phyloP scores from a whole-genome alignment of 2,329 filamentous ascomycete genomes.

The Penicillium sp. region DNA sequence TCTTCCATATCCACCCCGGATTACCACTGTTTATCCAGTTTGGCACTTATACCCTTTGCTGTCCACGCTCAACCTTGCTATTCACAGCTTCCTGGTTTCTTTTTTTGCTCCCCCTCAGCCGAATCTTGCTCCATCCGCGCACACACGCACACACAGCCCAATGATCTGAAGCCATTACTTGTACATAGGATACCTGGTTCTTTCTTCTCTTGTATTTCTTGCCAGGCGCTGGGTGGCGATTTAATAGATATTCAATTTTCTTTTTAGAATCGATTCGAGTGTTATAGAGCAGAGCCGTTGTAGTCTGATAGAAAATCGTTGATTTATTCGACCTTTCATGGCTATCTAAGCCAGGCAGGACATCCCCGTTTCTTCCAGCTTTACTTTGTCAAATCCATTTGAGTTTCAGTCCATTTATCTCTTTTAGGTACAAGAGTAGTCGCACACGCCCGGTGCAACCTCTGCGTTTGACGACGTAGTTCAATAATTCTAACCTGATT shows the following conservation, averaged over 20 bases:
- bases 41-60: constrained; percentile 21
- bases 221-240: neutral
- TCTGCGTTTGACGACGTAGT: neutral
- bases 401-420: neutral
- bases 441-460: neutral
- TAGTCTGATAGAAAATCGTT: neutral
- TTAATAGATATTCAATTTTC: neutral
- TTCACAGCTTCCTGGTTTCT: constrained; percentile 1
- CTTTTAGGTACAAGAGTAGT: neutral
- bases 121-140: constrained; percentile 2
- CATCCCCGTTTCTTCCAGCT: neutral
- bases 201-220: constrained; percentile 1
- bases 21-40: constrained; percentile 1
- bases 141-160: neutral
- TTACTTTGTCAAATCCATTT: neutral
- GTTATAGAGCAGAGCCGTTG: neutral
- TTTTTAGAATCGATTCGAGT: neutral
- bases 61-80: constrained; percentile 3
- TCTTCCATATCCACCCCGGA: neutral
- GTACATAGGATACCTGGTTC: constrained; percentile 7
- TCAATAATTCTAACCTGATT: neutral
- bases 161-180: neutral
- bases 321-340: neutral
- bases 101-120: neutral
- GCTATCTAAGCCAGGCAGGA: neutral